These are phyloP conservation scores for Lactifluus rugatus DNA, from an alignment of 768 basidiomycete genomes.

Conservation along the genomic window DNA sequence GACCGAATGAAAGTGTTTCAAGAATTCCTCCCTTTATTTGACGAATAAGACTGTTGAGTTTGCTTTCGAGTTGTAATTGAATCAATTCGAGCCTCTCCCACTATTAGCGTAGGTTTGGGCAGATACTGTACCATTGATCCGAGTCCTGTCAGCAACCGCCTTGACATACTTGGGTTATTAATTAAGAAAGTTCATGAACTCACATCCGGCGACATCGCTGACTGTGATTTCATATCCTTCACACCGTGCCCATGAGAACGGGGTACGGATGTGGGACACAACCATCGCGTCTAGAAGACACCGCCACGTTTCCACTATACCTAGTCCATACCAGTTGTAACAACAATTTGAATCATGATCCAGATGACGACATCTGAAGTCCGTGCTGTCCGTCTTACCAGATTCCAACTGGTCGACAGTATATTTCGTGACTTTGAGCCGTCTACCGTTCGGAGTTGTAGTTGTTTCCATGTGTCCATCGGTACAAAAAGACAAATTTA, in stretches of 20 bases:
- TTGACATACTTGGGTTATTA: neutral
- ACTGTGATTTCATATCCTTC: neutral
- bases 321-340: neutral
- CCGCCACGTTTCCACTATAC: neutral
- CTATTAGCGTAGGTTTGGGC: neutral
- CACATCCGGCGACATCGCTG: neutral
- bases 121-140: too few species aligned
- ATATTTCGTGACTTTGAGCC: constrained; percentile 27
- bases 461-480: neutral
- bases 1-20: constrained; percentile 36
- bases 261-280: neutral
- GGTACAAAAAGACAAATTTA: neutral
- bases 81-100: neutral
- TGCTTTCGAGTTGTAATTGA: neutral
- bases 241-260: neutral
- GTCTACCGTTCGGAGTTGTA: constrained; percentile 28
- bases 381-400: constrained; percentile 17
- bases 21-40: constrained; percentile 35
- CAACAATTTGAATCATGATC: neutral
- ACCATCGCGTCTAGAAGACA: neutral
- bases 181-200: neutral
- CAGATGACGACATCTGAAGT: neutral
- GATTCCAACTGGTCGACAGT: constrained; percentile 29
- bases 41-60: constrained; percentile 19
- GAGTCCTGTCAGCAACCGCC: neutral